phyloP scores from a whole-genome alignment of 805 yeast species.

The Starmerella sp. region DNA sequence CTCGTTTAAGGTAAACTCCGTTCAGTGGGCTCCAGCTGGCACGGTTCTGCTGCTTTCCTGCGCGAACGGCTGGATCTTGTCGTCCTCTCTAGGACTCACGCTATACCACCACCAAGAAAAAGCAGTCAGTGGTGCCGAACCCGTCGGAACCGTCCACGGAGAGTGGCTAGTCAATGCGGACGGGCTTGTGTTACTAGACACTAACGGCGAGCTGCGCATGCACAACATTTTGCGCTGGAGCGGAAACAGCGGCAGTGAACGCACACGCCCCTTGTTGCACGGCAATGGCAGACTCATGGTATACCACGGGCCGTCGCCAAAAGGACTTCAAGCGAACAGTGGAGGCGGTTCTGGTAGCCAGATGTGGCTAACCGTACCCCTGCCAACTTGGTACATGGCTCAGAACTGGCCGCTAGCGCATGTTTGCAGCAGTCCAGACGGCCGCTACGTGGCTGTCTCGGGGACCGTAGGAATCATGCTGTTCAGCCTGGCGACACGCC shows the following conservation, averaged over 20 bases:
- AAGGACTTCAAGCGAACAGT: constrained; percentile 25
- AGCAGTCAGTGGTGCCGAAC: neutral
- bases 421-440: constrained; percentile 38
- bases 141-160: constrained; percentile 22
- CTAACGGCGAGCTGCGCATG: constrained; percentile 15
- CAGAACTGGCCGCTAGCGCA: constrained; percentile 36
- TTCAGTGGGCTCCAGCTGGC: constrained; percentile 34
- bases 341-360: constrained; percentile 1
- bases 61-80: constrained; percentile 39
- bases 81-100: constrained; percentile 38
- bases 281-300: constrained; percentile 34
- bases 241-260: constrained; percentile 22
- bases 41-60: constrained; percentile 27
- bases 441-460: constrained; percentile 39
- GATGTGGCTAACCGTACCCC: constrained; percentile 36
- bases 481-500: constrained; percentile 33
- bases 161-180: constrained; percentile 32
- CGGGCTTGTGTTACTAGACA: constrained; percentile 28
- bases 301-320: constrained; percentile 33
- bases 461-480: constrained; percentile 39
- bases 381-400: constrained; percentile 38
- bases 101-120: constrained; percentile 10
- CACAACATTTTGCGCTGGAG: constrained; percentile 27
- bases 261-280: constrained; percentile 36
- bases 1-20: constrained; percentile 11